Base-by-base conservation (phyloP, 2,329 filamentous ascomycete genomes). In the Penicillium janthinellum region DNA sequence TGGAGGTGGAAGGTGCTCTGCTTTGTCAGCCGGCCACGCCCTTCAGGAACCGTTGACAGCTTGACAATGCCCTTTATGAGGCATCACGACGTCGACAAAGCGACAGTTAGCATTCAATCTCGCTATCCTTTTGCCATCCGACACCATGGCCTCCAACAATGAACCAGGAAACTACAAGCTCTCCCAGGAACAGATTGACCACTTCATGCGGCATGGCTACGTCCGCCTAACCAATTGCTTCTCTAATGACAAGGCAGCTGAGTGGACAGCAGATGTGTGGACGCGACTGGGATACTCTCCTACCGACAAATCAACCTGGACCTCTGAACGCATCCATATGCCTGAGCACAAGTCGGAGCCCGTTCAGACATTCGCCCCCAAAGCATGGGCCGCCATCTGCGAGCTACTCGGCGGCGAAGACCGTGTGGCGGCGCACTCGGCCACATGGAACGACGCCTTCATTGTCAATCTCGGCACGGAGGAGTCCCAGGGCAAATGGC, bases 391-490 rank as follows among this genome's bases (percentile, higher is more conserved):
- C 0, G 87, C 86, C 17, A 89, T 90, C 62, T 86, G 84, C 71
- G 83, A 88, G 71, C 81, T 90, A 10, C 83, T 88, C 58, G 88
- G 87, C 55, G 88, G 87, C 57, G 84, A 87, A 62, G 83, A 84
- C 37, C 80, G 81, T 7, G 74, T 88, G 37, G 71, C 74, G 1
- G 74, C 78, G 4, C 70, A 75, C 22, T 83, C 80, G 31, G 80
- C 80, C n/a, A 70, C 75, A n/a, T 90, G 88, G 88, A 81, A 81
- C 64, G 88, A 90, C 75, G 82, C 82, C 4, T 82, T 90, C 57
- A 90, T 90, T 67, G 86, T 90, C 42, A 90, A 90, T 73, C 80
- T 90, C 7, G 88, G 88, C 12, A 85, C 81, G 1, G 70, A 80
- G 0, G 81, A 83, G 53, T 77, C 77, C 50, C 82, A 84, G 60